phyloP scores from a whole-genome alignment of 305 asterid genomes.

The Fraxinus nigra region DNA sequence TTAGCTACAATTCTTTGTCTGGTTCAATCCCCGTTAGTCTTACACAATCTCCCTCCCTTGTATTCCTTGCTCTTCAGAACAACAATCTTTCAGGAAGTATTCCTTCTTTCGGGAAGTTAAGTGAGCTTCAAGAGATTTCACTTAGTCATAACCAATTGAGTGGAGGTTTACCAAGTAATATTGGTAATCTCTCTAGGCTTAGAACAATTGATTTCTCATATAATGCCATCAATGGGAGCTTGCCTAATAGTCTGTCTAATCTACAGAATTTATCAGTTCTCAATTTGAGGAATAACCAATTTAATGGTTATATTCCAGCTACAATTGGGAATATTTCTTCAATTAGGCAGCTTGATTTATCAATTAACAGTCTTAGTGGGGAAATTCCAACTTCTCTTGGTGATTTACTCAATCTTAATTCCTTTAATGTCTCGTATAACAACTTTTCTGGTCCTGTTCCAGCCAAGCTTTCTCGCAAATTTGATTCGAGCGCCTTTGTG shows the following conservation, averaged over 20 bases:
- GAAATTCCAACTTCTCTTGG: conserved; percentile 64
- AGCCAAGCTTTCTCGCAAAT: conserved; percentile 42
- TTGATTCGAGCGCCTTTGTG: conserved; percentile 61
- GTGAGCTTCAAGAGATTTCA: conserved; percentile 37
- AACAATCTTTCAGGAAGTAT: conserved; percentile 70
- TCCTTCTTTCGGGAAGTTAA: conserved; percentile 39
- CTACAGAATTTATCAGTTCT: conserved; percentile 54
- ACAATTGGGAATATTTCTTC: conserved; percentile 51
- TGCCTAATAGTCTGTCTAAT: conserved; percentile 45
- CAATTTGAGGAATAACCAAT: conserved; percentile 44
- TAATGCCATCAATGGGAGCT: conserved; percentile 57
- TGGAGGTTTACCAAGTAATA: conserved; percentile 41
- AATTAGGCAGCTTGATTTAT: conserved; percentile 54
- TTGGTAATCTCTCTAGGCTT: conserved; percentile 46
- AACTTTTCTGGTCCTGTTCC: conserved; percentile 80
- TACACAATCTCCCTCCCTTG: conserved; percentile 49
- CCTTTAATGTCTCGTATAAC: conserved; percentile 74
- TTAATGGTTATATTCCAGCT: conserved; percentile 47
- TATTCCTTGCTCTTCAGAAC: conserved; percentile 54
- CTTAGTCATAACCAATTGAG: conserved; percentile 42
- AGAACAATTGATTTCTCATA: conserved; percentile 46
- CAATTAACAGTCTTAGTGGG: conserved; percentile 57
- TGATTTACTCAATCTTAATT: conserved; percentile 47
- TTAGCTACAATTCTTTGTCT: conserved; percentile 66
- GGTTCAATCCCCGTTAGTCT: conserved; percentile 59